A percentile compares a stretch with the other conserved stretches of the same genome.
These are phyloP conservation scores for Spathaspora sp. DNA, from an alignment of 805 yeast species.

Conservation along the genomic window DNA sequence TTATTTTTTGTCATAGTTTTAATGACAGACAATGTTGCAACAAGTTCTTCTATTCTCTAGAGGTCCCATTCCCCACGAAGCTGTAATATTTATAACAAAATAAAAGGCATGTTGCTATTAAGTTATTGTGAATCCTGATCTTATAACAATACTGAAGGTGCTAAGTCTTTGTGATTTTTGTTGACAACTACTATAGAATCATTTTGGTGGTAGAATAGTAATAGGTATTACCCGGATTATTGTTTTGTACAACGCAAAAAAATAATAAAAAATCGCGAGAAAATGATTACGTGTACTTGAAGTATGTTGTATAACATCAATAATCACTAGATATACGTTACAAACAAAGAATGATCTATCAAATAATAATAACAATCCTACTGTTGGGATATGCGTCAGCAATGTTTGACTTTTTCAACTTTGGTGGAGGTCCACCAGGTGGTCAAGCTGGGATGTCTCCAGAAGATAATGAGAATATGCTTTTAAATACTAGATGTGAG, in stretches of 20 bases:
- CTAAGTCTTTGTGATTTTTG: too few relatives aligned
- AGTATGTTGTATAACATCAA: not conserved
- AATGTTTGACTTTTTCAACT: conserved; percentile 33
- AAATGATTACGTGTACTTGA: not conserved
- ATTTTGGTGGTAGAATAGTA: not conserved
- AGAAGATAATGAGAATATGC: conserved; percentile 35
- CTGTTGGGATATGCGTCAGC: conserved; percentile 17
- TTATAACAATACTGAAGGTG: too few relatives aligned
- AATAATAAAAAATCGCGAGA: not conserved
- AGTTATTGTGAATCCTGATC: too few relatives aligned
- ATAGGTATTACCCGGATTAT: not conserved
- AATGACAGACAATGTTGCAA: not conserved
- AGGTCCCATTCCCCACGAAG: too few relatives aligned
- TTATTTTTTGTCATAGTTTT: conserved; percentile 8
- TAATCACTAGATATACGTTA: not conserved
- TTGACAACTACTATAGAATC: too few relatives aligned
- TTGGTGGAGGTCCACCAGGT: not conserved
- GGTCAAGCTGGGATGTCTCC: conserved; percentile 18
- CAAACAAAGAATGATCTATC: not conserved
- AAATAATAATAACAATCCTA: not conserved
- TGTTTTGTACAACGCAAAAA: not conserved
- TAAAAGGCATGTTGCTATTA: too few relatives aligned
- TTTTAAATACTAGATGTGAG: conserved; percentile 47
- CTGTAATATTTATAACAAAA: too few relatives aligned
- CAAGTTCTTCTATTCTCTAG: not conserved